Evolutionary conservation across 202 grass and related monocot genomes (phyloP).

Genomic region (Cymbopogon flexuosus): DNA sequence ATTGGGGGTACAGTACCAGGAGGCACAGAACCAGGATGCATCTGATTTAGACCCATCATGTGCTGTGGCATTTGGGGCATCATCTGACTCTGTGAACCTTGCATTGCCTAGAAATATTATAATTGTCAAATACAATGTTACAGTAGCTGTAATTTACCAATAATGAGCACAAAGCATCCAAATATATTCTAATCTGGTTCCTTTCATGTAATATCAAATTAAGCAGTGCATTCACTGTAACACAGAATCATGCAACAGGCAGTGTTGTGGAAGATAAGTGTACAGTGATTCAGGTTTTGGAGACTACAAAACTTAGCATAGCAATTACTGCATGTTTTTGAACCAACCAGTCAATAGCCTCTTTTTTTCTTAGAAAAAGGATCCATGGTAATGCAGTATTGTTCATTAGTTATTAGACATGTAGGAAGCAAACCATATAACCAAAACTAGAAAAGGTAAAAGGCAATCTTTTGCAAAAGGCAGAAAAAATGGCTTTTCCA

Average conservation of each 20-base stretch:
- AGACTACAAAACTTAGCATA: neutral
- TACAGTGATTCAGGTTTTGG: neutral
- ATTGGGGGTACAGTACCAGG: conserved; percentile 58
- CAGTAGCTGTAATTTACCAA: neutral
- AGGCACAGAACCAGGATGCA: conserved; percentile 48
- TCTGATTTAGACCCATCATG: conserved; percentile 73
- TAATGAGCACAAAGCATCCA: neutral
- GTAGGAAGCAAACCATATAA: neutral
- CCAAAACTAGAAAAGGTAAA: neutral
- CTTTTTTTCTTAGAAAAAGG: neutral
- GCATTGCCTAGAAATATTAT: conserved; percentile 61
- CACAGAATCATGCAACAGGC: neutral
- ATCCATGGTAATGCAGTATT: neutral
- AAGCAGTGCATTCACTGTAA: neutral
- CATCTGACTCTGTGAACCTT: conserved; percentile 70
- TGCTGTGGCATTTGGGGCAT: conserved; percentile 77
- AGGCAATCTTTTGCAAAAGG: neutral
- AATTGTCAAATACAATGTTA: neutral
- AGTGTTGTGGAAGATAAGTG: neutral
- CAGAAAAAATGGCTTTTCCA: neutral
- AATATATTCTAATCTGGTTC: neutral
- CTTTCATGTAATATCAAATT: neutral
- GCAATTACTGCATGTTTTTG: neutral
- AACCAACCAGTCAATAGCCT: neutral
- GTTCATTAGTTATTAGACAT: neutral